Base-by-base conservation (phyloP, 106 monocot genomes). In the Phalaenopsis aphrodite region DNA sequence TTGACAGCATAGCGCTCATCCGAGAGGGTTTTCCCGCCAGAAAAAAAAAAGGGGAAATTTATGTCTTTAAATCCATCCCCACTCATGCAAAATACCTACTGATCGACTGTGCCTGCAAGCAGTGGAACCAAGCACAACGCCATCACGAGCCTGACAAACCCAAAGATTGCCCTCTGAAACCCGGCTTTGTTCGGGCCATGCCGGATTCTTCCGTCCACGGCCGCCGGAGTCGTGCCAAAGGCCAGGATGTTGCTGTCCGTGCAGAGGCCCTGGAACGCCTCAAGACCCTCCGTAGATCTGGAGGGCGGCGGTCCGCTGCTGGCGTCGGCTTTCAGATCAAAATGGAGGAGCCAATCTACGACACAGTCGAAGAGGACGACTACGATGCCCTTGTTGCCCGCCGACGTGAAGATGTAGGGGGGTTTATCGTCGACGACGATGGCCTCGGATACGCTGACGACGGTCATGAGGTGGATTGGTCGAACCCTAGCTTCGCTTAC, bases 381-480 rank as follows among this genome's bases (percentile, higher is more conserved):
- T 98, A 98, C 85, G 83, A 56, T 41, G 87, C 86, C 66, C 87
- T 98, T 73, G 94, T 94, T 24, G 92, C 94, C 55, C 83, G 82
- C 68, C 90, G 98, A 56, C 86, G 94, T 41, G 91, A 88, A 74
- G 87, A 89, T 12, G 90, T 83, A 23, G 74, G 78, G 8, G 89
- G 75, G 14, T 98, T 98, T 79, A 98, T 98, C 65, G 91, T 98
- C 19, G 98, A 94, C 67, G 94, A 98, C 73, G 90, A 92, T 58
- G 96, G 88, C 38, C 86, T 98, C n/a, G 98, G 98, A 2, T 98
- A 98, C 81, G 82, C 74, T 30, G 98, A 98, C 71, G 92, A 92
- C 42, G 98, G 98, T 39, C 83, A 84, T 80, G 98, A 98, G 83
- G 98, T 92, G 86, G 98, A 98, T 76, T 98, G 98, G 98, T 78